Conservation (phyloP, 176 grass and related monocot species). For the Zoysia japonica region DNA sequence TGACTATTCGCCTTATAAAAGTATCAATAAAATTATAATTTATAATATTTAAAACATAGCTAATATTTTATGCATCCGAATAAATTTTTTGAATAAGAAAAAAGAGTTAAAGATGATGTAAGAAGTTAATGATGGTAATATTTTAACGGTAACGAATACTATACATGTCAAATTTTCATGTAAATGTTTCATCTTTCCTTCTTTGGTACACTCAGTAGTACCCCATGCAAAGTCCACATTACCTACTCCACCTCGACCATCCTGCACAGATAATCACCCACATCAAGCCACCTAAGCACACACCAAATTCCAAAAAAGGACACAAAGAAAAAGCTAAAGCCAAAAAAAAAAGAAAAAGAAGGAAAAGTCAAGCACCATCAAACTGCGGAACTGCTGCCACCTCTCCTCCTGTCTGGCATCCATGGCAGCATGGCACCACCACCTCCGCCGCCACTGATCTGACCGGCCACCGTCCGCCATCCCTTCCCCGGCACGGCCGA, state of each 20-base stretch:
- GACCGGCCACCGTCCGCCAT: conserved; percentile 5
- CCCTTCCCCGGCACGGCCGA: neutral
- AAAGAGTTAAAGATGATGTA: too few relatives aligned
- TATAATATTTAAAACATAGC: too few relatives aligned
- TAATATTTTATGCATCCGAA: too few relatives aligned
- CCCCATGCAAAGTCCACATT: neutral
- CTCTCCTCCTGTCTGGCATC: conserved; percentile 5
- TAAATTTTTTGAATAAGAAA: too few relatives aligned
- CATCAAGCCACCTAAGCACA: conserved; percentile 35
- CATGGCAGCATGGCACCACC: conserved; percentile 32
- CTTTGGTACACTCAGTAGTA: neutral
- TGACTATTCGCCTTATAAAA: too few relatives aligned
- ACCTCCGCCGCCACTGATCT: conserved; percentile 34
- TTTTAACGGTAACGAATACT: too few relatives aligned
- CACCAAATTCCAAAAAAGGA: conserved; percentile 26
- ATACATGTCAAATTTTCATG: too few relatives aligned
- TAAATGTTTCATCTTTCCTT: too few relatives aligned
- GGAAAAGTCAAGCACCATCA: neutral
- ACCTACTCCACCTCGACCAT: neutral
- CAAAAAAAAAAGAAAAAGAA: neutral
- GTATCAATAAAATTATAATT: too few relatives aligned
- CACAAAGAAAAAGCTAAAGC: neutral
- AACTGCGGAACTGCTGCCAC: conserved; percentile 24
- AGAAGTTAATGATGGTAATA: too few relatives aligned
- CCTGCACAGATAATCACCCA: conserved; percentile 8